Conservation (phyloP, 495 filamentous ascomycete species). For the Penicillium tannophilum region DNA sequence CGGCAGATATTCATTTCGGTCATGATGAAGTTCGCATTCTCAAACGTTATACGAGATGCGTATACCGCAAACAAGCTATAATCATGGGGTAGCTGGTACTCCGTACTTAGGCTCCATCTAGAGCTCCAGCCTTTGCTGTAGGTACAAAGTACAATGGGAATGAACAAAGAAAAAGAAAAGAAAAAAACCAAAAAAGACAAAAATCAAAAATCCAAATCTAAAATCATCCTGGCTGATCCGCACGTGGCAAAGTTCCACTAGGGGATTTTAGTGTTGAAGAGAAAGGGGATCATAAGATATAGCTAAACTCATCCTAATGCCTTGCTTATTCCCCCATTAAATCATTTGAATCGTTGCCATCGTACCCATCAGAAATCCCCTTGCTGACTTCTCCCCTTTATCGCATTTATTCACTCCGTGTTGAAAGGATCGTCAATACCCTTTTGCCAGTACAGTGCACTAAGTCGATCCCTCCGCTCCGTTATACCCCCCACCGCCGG, state of each 20-base stretch:
- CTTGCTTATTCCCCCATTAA: no score
- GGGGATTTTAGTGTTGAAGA: background rate
- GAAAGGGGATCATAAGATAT: background rate
- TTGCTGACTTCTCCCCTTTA: background rate
- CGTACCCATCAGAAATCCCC: no score
- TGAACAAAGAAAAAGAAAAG: background rate
- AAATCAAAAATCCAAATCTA: background rate
- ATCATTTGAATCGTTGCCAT: no score
- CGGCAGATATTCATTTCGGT: no score
- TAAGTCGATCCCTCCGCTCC: conserved; percentile 1
- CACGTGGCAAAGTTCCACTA: conserved; percentile 29
- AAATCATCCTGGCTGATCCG: conserved; percentile 20
- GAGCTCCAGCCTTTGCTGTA: no score
- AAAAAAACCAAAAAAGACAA: background rate
- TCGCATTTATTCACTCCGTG: background rate
- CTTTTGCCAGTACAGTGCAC: background rate
- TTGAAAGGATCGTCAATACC: background rate
- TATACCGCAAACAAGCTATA: no score
- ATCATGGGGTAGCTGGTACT: no score
- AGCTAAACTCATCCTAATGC: no score
- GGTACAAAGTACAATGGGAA: no score
- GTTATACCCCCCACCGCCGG: conserved; percentile 11
- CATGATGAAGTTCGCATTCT: no score
- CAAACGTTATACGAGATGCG: no score
- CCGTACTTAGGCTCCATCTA: no score